phyloP scores from a whole-genome alignment of 2,329 filamentous ascomycete genomes.

The Cryphonectria nitschkei region DNA sequence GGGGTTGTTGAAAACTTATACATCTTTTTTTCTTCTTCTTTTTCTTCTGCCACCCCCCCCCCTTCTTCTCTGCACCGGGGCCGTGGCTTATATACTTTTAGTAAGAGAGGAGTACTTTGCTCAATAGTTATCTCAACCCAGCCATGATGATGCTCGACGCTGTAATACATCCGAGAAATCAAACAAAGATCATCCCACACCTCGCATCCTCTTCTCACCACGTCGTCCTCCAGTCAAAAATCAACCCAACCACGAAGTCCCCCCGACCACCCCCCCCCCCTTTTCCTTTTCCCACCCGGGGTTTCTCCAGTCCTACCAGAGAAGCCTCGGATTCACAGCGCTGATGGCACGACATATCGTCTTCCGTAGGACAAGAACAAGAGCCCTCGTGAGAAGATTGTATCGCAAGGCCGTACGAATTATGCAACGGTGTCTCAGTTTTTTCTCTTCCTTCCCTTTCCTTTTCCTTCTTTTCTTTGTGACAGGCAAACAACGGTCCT shows the following conservation, averaged over 20 bases:
- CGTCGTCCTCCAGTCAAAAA: background rate
- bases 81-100: background rate
- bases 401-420: constrained; percentile 5
- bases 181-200: background rate
- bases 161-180: background rate
- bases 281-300: background rate
- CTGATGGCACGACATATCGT: background rate
- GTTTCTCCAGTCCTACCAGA: background rate
- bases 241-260: background rate
- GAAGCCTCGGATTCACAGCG: background rate
- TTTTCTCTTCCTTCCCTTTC: background rate
- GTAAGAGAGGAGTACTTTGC: background rate
- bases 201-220: background rate
- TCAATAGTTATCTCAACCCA: background rate
- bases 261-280: too few species aligned
- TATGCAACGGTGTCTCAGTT: constrained; percentile 17
- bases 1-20: too few species aligned
- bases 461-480: background rate
- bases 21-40: too few species aligned
- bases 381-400: background rate
- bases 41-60: too few species aligned
- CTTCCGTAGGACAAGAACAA: background rate
- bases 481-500: constrained; percentile 21
- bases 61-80: too few species aligned
- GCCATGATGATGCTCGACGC: background rate